Conservation (phyloP, 306 rosid genomes). For the Herpetospermum pedunculosum region DNA sequence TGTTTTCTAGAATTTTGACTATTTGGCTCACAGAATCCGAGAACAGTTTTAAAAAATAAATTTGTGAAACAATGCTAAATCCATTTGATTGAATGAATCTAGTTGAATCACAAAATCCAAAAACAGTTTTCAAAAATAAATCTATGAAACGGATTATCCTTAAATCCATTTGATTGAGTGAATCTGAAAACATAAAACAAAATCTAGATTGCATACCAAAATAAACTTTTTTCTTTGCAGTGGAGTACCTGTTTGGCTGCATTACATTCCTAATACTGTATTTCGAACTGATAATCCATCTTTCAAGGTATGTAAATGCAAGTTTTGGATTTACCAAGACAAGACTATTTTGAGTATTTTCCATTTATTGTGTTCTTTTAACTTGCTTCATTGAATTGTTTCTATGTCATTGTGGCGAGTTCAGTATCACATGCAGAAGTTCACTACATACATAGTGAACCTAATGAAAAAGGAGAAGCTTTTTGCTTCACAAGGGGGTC, state of each 20-base stretch:
- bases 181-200: too few species aligned
- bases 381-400: background rate
- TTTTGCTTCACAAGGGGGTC: slow-evolving; percentile 90
- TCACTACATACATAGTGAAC: slow-evolving; percentile 67
- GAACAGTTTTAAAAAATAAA: too few species aligned
- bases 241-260: slow-evolving; percentile 96
- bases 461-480: slow-evolving; percentile 88
- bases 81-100: too few species aligned
- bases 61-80: too few species aligned
- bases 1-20: too few species aligned
- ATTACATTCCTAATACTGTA: slow-evolving; percentile 74
- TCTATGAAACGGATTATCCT: too few species aligned
- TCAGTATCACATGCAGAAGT: slow-evolving; percentile 77
- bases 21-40: too few species aligned
- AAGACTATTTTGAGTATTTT: background rate
- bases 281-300: slow-evolving; percentile 74
- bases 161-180: too few species aligned
- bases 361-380: background rate
- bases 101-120: too few species aligned
- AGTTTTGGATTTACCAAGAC: slow-evolving; percentile 9
- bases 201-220: too few species aligned
- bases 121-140: too few species aligned
- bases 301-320: slow-evolving; percentile 51
- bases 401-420: slow-evolving; percentile 12
- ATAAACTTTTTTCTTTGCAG: slow-evolving; percentile 49